Conservation (phyloP, 768 basidiomycete genomes). For the Hemileccinum rubropunctum region DNA sequence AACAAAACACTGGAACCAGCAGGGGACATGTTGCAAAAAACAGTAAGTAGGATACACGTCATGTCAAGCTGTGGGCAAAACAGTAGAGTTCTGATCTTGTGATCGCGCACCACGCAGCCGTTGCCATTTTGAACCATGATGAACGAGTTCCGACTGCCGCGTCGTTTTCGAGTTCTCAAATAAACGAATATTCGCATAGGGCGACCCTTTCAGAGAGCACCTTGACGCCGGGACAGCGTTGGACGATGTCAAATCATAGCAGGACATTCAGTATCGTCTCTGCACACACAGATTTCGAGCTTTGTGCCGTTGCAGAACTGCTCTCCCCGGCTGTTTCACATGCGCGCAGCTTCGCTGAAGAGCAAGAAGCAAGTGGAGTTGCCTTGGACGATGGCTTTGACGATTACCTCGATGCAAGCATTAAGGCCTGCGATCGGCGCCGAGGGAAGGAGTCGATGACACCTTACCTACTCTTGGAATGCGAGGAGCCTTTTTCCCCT, state of each 20-base stretch:
- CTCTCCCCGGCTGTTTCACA: constrained; percentile 37
- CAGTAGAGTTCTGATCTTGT: constrained; percentile 24
- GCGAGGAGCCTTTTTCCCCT: constrained; percentile 31
- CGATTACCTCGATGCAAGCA: constrained; percentile 27
- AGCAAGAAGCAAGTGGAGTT: constrained; percentile 20
- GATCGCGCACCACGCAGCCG: constrained; percentile 19
- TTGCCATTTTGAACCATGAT: constrained; percentile 14
- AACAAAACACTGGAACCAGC: constrained; percentile 20
- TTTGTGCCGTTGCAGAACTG: constrained; percentile 49
- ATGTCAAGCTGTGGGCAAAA: constrained; percentile 20
- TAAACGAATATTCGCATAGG: constrained; percentile 20
- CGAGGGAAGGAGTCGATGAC: constrained; percentile 6
- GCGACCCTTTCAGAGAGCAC: constrained; percentile 25
- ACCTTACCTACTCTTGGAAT: constrained; percentile 31
- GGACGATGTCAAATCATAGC: constrained; percentile 24
- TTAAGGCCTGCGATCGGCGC: constrained; percentile 11
- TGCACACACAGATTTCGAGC: constrained; percentile 46
- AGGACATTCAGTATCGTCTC: constrained; percentile 46
- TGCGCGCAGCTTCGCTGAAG: constrained; percentile 19
- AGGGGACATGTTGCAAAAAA: constrained; percentile 19
- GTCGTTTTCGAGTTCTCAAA: constrained; percentile 12
- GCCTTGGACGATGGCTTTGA: constrained; percentile 30
- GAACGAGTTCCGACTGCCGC: constrained; percentile 14
- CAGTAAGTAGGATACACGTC: constrained; percentile 28
- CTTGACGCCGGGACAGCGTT: constrained; percentile 17